These are phyloP conservation scores for Tarenaya hassleriana DNA, from an alignment of 345 rosid genomes.

Conservation along the genomic window DNA sequence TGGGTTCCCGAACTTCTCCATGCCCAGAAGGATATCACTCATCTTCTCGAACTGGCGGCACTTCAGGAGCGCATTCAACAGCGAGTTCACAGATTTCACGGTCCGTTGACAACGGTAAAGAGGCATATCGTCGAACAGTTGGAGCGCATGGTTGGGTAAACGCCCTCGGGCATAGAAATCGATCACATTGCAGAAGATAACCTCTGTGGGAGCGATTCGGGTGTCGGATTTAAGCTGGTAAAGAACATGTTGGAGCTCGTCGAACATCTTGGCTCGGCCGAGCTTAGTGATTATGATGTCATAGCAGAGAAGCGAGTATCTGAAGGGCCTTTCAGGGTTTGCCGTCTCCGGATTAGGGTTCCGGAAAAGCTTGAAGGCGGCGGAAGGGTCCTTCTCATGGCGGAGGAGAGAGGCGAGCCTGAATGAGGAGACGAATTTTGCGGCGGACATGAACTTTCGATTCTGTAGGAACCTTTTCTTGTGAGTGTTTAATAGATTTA, in stretches of 20 bases:
- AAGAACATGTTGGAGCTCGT: slow-evolving; percentile 57
- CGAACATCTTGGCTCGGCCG: slow-evolving; percentile 67
- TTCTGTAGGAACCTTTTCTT: background rate
- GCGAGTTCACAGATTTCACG: slow-evolving; percentile 52
- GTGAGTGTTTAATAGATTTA: too few species aligned
- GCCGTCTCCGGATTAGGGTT: slow-evolving; percentile 35
- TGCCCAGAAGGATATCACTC: slow-evolving; percentile 29
- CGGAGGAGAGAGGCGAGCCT: slow-evolving; percentile 67
- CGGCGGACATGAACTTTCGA: slow-evolving; percentile 18
- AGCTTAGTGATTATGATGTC: slow-evolving; percentile 79
- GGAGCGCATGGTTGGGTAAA: slow-evolving; percentile 41
- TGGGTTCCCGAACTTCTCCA: slow-evolving; percentile 38
- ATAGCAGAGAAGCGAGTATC: slow-evolving; percentile 54
- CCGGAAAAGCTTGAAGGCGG: slow-evolving; percentile 53
- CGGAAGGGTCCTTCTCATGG: slow-evolving; percentile 50
- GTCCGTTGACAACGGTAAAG: slow-evolving; percentile 47
- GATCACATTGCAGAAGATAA: slow-evolving; percentile 58
- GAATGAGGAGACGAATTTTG: slow-evolving; percentile 46
- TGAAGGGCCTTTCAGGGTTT: slow-evolving; percentile 28
- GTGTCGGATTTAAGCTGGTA: slow-evolving; percentile 47
- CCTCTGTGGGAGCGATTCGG: slow-evolving; percentile 42
- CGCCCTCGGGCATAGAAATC: slow-evolving; percentile 48
- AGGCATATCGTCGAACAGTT: slow-evolving; percentile 62
- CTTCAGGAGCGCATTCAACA: slow-evolving; percentile 40
- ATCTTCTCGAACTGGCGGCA: slow-evolving; percentile 40